Conservation (phyloP, 805 yeast genomes). For the Priceomyces fermenticarens region DNA sequence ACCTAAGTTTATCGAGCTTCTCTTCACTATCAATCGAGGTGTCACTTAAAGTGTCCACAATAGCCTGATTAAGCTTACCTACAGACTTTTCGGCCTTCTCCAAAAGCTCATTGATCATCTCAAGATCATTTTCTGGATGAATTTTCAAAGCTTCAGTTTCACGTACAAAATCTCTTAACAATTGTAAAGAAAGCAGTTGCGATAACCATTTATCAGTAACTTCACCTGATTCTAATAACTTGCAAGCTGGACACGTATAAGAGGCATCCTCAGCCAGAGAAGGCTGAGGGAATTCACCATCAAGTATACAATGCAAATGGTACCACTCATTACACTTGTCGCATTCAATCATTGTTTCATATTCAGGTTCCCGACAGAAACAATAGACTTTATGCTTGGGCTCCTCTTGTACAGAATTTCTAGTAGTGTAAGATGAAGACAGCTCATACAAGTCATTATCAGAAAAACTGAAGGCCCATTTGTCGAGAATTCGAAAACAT, state of each 20-base stretch:
- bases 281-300: slow-evolving; percentile 4
- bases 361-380: slow-evolving; percentile 59
- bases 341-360: slow-evolving; percentile 66
- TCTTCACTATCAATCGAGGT: slow-evolving; percentile 1
- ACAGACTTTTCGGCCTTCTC: slow-evolving; percentile 2
- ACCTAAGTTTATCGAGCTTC: slow-evolving; percentile 21
- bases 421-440: slow-evolving; percentile 22
- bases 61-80: slow-evolving; percentile 6
- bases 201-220: slow-evolving; percentile 12
- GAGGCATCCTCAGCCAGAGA: slow-evolving; percentile 16
- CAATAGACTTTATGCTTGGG: slow-evolving; percentile 41
- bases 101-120: slow-evolving; percentile 16
- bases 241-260: slow-evolving; percentile 31
- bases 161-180: slow-evolving; percentile 10
- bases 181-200: slow-evolving; percentile 11
- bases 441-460: slow-evolving; percentile 23
- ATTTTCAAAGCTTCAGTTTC: slow-evolving; percentile 15
- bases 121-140: slow-evolving; percentile 19
- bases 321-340: slow-evolving; percentile 73
- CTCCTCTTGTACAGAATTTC: slow-evolving; percentile 8
- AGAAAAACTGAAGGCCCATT: slow-evolving; percentile 23
- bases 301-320: slow-evolving; percentile 56
- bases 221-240: slow-evolving; percentile 16
- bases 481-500: slow-evolving; percentile 16
- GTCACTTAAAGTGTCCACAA: not conserved